Conservation (phyloP, 2,329 filamentous ascomycete species). For the Thielaviopsis euricoi region DNA sequence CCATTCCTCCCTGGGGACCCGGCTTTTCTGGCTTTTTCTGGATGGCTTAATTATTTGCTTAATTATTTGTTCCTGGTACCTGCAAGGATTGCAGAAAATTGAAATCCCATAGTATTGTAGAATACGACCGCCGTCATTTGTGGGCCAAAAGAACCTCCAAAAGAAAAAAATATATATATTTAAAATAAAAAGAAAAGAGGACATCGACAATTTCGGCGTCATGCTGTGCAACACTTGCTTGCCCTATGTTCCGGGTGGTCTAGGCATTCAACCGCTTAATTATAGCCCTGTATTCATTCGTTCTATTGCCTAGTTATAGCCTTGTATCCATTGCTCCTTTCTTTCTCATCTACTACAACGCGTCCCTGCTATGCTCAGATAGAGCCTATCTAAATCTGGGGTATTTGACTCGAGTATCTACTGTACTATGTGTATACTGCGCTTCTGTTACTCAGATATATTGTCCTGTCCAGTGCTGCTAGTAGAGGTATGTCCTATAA, state of each 20-base stretch:
- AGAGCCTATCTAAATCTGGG: neutral
- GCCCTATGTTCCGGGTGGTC: neutral
- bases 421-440: too few relatives aligned
- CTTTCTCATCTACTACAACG: neutral
- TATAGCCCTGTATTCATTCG: neutral
- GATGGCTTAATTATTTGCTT: neutral
- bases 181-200: too few relatives aligned
- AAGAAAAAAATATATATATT: too few relatives aligned
- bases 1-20: neutral
- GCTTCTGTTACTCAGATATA: too few relatives aligned
- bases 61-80: neutral
- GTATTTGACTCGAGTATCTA: too few relatives aligned
- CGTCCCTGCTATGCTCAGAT: neutral
- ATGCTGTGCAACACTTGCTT: neutral
- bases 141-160: neutral
- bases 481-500: neutral
- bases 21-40: neutral
- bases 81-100: neutral
- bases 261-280: neutral
- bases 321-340: neutral
- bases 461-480: too few relatives aligned
- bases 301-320: too few relatives aligned
- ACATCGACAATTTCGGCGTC: neutral
- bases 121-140: neutral
- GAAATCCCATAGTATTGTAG: neutral